phyloP scores from a whole-genome alignment of 768 basidiomycete genomes.

The Leccinum longicurvipes region DNA sequence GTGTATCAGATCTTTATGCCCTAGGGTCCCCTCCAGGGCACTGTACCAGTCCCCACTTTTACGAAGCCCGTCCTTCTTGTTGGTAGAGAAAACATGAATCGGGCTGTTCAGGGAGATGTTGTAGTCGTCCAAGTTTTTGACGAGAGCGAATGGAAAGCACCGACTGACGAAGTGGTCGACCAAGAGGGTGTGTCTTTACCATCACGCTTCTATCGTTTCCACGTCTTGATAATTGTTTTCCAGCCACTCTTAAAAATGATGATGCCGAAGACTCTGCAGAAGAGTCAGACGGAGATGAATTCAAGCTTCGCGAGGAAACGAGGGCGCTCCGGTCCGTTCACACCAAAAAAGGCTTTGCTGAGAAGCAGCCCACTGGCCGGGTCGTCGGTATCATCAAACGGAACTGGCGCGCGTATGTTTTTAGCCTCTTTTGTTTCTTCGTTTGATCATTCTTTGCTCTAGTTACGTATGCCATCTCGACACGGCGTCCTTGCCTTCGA shows the following conservation, averaged over 20 bases:
- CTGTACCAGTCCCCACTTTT: slow-evolving; percentile 70
- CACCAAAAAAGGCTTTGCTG: slow-evolving; percentile 34
- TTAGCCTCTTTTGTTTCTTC: slow-evolving; percentile 44
- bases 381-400: slow-evolving; percentile 92
- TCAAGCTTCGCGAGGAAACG: slow-evolving; percentile 41
- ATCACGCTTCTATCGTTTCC: not conserved
- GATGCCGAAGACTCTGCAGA: slow-evolving; percentile 75
- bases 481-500: slow-evolving; percentile 78
- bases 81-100: slow-evolving; percentile 93
- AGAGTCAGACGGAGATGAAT: slow-evolving; percentile 44
- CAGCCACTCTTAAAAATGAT: slow-evolving; percentile 82
- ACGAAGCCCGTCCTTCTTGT: slow-evolving; percentile 78
- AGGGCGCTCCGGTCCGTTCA: slow-evolving; percentile 31
- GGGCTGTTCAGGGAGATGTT: slow-evolving; percentile 89
- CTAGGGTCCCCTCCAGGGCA: slow-evolving; percentile 52
- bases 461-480: slow-evolving; percentile 97
- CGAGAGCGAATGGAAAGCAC: slow-evolving; percentile 88
- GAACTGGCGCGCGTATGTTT: slow-evolving; percentile 87
- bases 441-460: no score
- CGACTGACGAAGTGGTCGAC: slow-evolving; percentile 90
- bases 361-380: slow-evolving; percentile 87
- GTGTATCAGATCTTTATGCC: not conserved
- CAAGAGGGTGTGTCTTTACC: slow-evolving; percentile 64
- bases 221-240: not conserved
- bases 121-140: slow-evolving; percentile 88